These are phyloP conservation scores for Pseudogymnoascus sp. DNA, from an alignment of 2,329 filamentous ascomycete species.

Conservation along the genomic window DNA sequence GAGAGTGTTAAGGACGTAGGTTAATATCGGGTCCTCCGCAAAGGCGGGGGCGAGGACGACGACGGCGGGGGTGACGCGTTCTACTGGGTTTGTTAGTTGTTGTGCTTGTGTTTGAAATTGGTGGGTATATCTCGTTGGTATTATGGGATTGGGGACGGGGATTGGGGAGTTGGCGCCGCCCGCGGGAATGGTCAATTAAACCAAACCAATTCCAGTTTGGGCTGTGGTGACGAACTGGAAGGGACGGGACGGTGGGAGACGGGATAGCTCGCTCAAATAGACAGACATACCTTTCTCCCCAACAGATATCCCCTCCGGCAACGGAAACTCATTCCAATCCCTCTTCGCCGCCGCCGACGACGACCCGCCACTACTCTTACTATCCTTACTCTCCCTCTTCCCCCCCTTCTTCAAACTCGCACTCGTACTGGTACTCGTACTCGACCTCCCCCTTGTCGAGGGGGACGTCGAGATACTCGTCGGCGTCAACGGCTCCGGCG, in stretches of 20 bases:
- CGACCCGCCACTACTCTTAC: background rate
- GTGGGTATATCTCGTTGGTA: background rate
- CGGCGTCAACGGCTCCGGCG: background rate
- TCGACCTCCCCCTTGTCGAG: background rate
- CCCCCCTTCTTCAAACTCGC: background rate
- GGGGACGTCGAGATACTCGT: background rate
- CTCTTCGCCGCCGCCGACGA: background rate
- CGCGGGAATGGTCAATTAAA: too few species aligned
- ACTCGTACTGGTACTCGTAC: background rate
- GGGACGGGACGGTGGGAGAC: background rate
- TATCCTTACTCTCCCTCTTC: background rate
- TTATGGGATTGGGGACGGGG: background rate
- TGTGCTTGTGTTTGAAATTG: background rate
- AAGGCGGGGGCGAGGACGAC: background rate
- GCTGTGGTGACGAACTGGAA: background rate
- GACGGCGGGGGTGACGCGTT: background rate
- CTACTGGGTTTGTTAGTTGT: background rate
- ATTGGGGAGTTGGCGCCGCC: too few species aligned
- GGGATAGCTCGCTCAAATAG: background rate
- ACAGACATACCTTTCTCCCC: background rate
- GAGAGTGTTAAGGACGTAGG: conserved; percentile 15
- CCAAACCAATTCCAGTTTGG: background rate
- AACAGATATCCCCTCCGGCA: background rate
- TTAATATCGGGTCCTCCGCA: conserved; percentile 12
- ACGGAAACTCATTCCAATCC: background rate